These are phyloP conservation scores for Sphaerosporella brunnea DNA, from an alignment of 495 filamentous ascomycete species.

Conservation along the genomic window DNA sequence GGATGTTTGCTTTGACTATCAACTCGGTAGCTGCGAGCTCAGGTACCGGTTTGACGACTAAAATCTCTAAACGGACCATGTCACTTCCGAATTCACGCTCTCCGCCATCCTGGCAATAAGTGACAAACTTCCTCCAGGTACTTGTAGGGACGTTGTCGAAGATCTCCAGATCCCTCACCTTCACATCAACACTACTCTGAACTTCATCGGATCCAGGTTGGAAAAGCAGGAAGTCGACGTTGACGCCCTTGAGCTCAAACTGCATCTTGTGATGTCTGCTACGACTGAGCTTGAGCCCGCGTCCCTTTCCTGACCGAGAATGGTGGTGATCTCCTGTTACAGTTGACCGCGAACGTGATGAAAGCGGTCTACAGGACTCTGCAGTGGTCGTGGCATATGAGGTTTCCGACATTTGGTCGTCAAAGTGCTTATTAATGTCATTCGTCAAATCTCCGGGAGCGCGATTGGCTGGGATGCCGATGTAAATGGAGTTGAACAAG, in stretches of 20 bases:
- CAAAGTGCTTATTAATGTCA: constrained; percentile 72
- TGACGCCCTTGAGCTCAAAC: constrained; percentile 77
- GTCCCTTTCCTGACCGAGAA: background rate
- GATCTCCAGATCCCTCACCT: constrained; percentile 66
- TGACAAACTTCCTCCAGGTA: constrained; percentile 96
- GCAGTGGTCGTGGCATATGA: constrained; percentile 58
- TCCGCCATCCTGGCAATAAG: constrained; percentile 73
- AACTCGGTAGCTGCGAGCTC: constrained; percentile 79
- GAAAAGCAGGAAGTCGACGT: constrained; percentile 67
- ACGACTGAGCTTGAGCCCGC: constrained; percentile 52
- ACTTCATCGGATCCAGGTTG: constrained; percentile 62
- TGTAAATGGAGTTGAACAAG: constrained; percentile 97
- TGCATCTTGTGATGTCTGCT: constrained; percentile 90
- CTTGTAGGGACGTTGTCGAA: constrained; percentile 90
- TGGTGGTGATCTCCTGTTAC: background rate
- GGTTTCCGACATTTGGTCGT: constrained; percentile 74
- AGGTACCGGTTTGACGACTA: constrained; percentile 69
- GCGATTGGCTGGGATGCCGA: constrained; percentile 70
- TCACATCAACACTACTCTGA: constrained; percentile 67
- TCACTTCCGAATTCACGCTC: constrained; percentile 64
- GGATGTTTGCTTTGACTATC: constrained; percentile 63
- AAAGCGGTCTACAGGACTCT: constrained; percentile 28
- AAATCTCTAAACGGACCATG: constrained; percentile 77
- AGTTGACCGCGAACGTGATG: constrained; percentile 23
- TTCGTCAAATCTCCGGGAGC: constrained; percentile 63